A percentile compares a stretch with the other conserved stretches of the same genome.
Evolutionary conservation across 2,329 filamentous ascomycete genomes (phyloP).

Genomic region (Massarina eburnea): DNA sequence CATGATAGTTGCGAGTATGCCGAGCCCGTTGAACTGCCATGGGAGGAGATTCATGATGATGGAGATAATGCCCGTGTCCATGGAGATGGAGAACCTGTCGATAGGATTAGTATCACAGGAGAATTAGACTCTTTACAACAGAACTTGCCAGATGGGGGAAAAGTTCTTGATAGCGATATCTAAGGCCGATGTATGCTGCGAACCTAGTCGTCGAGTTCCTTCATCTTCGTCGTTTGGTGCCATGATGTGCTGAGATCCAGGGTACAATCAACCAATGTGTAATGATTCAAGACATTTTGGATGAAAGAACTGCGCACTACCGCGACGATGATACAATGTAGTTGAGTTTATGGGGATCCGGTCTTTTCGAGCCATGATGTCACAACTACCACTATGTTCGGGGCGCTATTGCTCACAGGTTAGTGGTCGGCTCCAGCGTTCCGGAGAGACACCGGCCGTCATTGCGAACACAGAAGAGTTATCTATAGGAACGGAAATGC

Average conservation of each 20-base stretch:
- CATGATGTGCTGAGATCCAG: background rate
- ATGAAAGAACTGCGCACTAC: too few species aligned
- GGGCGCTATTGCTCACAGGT: too few species aligned
- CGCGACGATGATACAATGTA: too few species aligned
- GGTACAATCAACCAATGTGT: too few species aligned
- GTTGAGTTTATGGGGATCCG: too few species aligned
- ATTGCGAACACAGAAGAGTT: too few species aligned
- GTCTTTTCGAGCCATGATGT: too few species aligned
- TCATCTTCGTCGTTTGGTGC: background rate
- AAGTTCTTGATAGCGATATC: slow-evolving; percentile 21
- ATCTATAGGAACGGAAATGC: too few species aligned
- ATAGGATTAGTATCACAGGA: background rate
- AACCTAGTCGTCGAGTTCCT: background rate
- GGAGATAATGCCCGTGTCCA: slow-evolving; percentile 60
- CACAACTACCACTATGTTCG: too few species aligned
- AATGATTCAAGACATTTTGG: too few species aligned
- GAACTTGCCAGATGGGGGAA: slow-evolving; percentile 15
- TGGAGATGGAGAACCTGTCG: slow-evolving; percentile 38
- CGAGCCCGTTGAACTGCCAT: slow-evolving; percentile 60
- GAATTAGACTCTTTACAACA: background rate
- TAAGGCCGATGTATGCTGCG: slow-evolving; percentile 10
- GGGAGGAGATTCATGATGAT: slow-evolving; percentile 60
- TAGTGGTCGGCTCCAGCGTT: too few species aligned
- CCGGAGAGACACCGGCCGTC: too few species aligned
- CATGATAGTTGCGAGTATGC: slow-evolving; percentile 16